phyloP scores from a whole-genome alignment of 2,329 filamentous ascomycete genomes.

The Cercospora citrullina region DNA sequence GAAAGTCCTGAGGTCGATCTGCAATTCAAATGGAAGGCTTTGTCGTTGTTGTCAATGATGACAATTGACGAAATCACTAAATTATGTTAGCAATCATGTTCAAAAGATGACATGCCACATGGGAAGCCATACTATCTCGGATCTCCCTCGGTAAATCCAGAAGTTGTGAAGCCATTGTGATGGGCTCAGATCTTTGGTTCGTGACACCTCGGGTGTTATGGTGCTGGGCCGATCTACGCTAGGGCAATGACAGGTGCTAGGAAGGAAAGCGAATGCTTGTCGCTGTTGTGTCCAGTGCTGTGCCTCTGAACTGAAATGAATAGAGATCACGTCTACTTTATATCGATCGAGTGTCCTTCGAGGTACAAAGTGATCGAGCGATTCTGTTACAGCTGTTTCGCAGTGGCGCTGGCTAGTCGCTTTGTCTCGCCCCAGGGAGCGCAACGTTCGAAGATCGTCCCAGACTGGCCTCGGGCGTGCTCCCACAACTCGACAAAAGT shows the following conservation, averaged over 20 bases:
- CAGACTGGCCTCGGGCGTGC: not conserved
- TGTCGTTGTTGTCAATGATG: slow-evolving; percentile 19
- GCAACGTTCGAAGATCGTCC: slow-evolving; percentile 1
- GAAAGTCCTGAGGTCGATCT: slow-evolving; percentile 1
- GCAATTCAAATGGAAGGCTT: slow-evolving; percentile 22
- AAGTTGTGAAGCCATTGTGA: slow-evolving; percentile 24
- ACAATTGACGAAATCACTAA: slow-evolving; percentile 25
- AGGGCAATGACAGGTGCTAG: not conserved
- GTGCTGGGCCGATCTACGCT: not conserved
- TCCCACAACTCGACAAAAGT: not conserved
- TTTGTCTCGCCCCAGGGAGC: slow-evolving; percentile 11
- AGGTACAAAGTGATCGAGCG: slow-evolving; percentile 14
- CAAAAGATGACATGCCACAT: not conserved
- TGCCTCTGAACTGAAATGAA: not conserved
- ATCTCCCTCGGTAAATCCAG: slow-evolving; percentile 25
- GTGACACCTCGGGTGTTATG: not conserved
- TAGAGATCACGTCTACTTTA: slow-evolving; percentile 11
- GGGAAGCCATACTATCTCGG: slow-evolving; percentile 21
- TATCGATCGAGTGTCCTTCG: slow-evolving; percentile 8
- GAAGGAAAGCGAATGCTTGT: not conserved
- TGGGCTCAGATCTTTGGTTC: not conserved
- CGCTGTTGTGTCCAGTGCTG: not conserved
- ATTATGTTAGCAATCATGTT: not conserved
- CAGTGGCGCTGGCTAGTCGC: slow-evolving; percentile 14
- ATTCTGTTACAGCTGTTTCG: slow-evolving; percentile 15